Percentiles rank a stretch among this genome's conserved stretches.
Conservation (phyloP, 768 basidiomycete genomes). For the Psilocybe sp. region DNA sequence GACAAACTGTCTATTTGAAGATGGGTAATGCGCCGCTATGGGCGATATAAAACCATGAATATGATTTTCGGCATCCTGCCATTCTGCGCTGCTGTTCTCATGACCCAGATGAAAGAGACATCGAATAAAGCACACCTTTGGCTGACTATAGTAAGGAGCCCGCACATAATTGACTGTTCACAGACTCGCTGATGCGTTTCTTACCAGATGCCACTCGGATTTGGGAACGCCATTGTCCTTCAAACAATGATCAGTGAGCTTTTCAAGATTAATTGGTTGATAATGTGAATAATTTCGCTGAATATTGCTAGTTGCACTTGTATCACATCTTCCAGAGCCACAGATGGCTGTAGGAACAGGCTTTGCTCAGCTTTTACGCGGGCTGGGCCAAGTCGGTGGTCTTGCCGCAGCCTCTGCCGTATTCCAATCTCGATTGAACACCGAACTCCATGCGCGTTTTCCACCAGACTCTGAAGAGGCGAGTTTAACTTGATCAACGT, state of each 20-base stretch:
- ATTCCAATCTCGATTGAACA: slow-evolving; percentile 58
- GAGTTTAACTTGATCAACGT: slow-evolving; percentile 6
- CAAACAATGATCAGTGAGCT: slow-evolving; percentile 66
- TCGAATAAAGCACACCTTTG: slow-evolving; percentile 50
- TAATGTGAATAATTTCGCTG: slow-evolving; percentile 23
- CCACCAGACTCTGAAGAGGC: slow-evolving; percentile 52
- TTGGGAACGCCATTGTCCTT: slow-evolving; percentile 69
- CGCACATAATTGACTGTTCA: too few relatives aligned
- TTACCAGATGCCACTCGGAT: slow-evolving; percentile 64
- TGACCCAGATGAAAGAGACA: slow-evolving; percentile 46
- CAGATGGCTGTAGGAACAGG: slow-evolving; percentile 66
- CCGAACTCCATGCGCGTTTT: slow-evolving; percentile 53
- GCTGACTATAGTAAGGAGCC: slow-evolving; percentile 61
- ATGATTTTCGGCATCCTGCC: slow-evolving; percentile 62
- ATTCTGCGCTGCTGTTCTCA: slow-evolving; percentile 49
- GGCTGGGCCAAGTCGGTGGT: slow-evolving; percentile 71
- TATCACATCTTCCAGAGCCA: slow-evolving; percentile 61
- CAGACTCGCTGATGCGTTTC: background rate
- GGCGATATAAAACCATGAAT: slow-evolving; percentile 60
- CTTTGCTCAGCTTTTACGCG: slow-evolving; percentile 65
- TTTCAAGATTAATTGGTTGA: background rate
- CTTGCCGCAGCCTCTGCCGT: slow-evolving; percentile 67
- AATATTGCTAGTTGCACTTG: slow-evolving; percentile 53
- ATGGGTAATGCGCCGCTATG: slow-evolving; percentile 66
- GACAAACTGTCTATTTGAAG: slow-evolving; percentile 2